Conservation (phyloP, 345 rosid genomes). For the Eucalyptus sp. region DNA sequence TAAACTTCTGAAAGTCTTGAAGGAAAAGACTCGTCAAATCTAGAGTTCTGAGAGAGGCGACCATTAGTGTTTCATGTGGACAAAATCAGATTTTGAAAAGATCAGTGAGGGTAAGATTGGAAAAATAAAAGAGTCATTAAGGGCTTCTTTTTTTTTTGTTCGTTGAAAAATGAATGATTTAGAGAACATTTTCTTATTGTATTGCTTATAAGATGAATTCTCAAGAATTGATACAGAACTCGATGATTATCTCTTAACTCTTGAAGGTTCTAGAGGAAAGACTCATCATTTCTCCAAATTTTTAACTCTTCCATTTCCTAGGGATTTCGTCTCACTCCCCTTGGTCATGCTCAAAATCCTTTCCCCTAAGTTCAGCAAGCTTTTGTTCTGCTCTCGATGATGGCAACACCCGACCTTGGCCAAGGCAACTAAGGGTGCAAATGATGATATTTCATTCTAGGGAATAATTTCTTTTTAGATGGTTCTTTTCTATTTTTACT, state of each 20-base stretch:
- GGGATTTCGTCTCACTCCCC: background rate
- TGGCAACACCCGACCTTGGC: accelerated
- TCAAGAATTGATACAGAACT: background rate
- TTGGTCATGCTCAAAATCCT: accelerated
- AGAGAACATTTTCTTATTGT: background rate
- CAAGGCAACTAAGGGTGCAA: accelerated
- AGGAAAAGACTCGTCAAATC: background rate
- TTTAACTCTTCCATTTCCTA: background rate
- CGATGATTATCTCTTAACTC: background rate
- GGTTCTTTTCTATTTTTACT: accelerated
- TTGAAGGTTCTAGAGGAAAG: background rate
- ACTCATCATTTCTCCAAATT: background rate
- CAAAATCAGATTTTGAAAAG: background rate
- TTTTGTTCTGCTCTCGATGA: background rate
- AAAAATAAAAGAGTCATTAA: background rate
- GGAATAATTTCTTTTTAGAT: accelerated
- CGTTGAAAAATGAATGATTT: no score
- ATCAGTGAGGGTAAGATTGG: background rate
- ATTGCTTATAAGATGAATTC: background rate
- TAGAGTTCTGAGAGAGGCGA: background rate
- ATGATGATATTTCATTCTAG: no score
- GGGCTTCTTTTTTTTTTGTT: background rate
- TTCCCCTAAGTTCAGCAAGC: background rate
- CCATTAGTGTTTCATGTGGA: background rate
- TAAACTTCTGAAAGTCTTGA: background rate